phyloP scores from a whole-genome alignment of 352 stramenopile genomes.

The Elongisporangium undulatum region DNA sequence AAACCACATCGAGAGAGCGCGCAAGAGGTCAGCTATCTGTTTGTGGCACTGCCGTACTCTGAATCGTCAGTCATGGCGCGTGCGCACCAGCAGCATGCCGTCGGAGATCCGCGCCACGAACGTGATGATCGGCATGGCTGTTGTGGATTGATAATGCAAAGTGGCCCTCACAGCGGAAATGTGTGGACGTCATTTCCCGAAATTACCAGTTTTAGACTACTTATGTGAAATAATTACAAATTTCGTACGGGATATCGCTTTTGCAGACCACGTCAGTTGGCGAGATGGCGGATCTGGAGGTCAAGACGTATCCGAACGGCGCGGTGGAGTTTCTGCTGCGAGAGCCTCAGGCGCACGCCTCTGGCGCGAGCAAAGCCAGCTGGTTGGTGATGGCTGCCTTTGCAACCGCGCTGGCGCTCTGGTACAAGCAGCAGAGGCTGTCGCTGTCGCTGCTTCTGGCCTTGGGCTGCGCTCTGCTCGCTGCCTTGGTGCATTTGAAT shows the following conservation, averaged over 20 bases:
- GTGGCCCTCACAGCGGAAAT: background rate
- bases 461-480: background rate
- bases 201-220: background rate
- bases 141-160: background rate
- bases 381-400: background rate
- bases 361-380: background rate
- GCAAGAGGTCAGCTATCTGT: background rate
- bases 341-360: background rate
- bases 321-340: background rate
- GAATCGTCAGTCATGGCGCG: background rate
- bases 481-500: background rate
- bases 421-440: background rate
- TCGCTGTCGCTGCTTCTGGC: background rate
- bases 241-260: background rate
- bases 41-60: background rate
- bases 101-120: constrained; percentile 93
- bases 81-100: constrained; percentile 88
- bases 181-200: background rate
- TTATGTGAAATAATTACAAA: background rate
- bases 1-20: background rate
- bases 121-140: constrained; percentile 91
- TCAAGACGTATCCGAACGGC: background rate
- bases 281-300: background rate
- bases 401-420: background rate
- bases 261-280: background rate